Percentiles rank a stretch among this genome's conserved stretches.
Conservation (phyloP, 306 rosid genomes). For the Quillaja saponaria region DNA sequence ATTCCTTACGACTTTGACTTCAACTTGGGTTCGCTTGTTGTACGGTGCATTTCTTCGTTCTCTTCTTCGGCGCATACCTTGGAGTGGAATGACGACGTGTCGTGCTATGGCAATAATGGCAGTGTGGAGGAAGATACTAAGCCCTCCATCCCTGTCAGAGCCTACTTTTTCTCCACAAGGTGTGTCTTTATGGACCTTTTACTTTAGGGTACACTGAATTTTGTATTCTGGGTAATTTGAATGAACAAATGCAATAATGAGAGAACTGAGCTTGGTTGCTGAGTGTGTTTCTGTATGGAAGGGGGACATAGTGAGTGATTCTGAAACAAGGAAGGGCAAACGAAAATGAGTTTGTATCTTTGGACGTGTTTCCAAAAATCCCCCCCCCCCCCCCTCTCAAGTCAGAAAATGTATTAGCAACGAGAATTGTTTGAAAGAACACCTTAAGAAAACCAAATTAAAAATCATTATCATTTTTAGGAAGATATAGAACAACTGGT, state of each 20-base stretch:
- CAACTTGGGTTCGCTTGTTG: conserved; percentile 15
- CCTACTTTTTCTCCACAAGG: conserved; percentile 88
- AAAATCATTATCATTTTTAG: too few relatives aligned
- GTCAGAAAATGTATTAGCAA: too few relatives aligned
- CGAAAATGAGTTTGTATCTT: too few relatives aligned
- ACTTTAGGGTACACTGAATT: too few relatives aligned
- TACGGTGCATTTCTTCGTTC: conserved; percentile 57
- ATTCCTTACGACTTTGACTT: conserved; percentile 16
- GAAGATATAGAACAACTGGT: too few relatives aligned
- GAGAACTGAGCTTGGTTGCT: background rate
- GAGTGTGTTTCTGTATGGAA: background rate
- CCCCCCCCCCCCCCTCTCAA: too few relatives aligned
- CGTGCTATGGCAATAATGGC: conserved; percentile 43
- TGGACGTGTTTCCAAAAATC: too few relatives aligned
- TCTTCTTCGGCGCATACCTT: conserved; percentile 37
- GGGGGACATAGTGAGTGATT: too few relatives aligned
- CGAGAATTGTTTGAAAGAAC: too few relatives aligned
- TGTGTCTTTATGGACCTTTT: too few relatives aligned
- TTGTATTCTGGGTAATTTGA: background rate
- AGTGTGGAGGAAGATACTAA: conserved; percentile 46
- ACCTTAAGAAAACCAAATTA: too few relatives aligned
- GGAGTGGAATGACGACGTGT: conserved; percentile 75
- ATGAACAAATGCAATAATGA: background rate
- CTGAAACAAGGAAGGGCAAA: too few relatives aligned
- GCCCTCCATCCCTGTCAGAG: conserved; percentile 77